These are phyloP conservation scores for Aphanocladium album DNA, from an alignment of 2,329 filamentous ascomycete species.

Conservation along the genomic window DNA sequence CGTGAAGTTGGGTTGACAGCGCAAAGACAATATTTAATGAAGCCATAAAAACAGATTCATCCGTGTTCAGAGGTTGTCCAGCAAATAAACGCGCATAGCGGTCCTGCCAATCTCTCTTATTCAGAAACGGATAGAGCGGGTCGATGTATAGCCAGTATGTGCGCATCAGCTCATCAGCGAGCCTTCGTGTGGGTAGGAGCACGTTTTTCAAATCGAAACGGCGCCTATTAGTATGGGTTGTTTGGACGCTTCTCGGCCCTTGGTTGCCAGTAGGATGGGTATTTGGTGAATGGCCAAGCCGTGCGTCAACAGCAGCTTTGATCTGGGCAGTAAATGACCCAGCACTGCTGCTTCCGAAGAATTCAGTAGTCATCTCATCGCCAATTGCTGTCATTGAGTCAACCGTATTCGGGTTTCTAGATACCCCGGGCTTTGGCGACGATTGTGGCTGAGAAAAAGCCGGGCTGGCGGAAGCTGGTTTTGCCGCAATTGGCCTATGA, in stretches of 20 bases:
- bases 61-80: constrained; percentile 28
- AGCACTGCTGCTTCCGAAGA: constrained; percentile 43
- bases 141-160: constrained; percentile 44
- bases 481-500: constrained; percentile 6
- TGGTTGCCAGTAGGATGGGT: neutral
- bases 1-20: constrained; percentile 38
- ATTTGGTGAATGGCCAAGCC: constrained; percentile 16
- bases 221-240: neutral
- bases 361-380: constrained; percentile 35
- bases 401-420: constrained; percentile 28
- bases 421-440: neutral
- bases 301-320: constrained; percentile 35
- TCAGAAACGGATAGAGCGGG: constrained; percentile 41
- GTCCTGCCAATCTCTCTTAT: constrained; percentile 30
- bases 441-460: neutral
- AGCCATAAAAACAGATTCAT: constrained; percentile 39
- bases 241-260: neutral
- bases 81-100: constrained; percentile 38
- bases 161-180: constrained; percentile 39
- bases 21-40: constrained; percentile 44
- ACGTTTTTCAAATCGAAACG: constrained; percentile 26
- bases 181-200: constrained; percentile 39
- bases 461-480: neutral
- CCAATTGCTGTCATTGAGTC: constrained; percentile 42
- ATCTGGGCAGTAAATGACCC: constrained; percentile 43